Evolutionary conservation across 257 asterid genomes (phyloP).

Genomic region (Cynanchum wilfordii): DNA sequence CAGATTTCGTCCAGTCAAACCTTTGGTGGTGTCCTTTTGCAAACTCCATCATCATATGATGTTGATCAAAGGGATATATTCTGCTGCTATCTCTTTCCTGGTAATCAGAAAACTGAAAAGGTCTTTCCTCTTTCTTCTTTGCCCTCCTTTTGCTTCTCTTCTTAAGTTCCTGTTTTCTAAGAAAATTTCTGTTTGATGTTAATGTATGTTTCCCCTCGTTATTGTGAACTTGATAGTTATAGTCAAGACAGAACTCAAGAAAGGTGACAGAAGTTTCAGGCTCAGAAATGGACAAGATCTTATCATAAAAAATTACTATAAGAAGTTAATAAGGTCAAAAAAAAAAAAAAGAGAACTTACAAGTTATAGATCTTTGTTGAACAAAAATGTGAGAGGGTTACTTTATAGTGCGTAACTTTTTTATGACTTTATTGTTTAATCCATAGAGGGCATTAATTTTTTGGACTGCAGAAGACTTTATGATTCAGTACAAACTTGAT

Average conservation of each 20-base stretch:
- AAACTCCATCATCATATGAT: conserved; percentile 56
- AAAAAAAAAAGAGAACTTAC: background rate
- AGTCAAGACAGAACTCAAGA: background rate
- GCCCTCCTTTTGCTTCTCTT: background rate
- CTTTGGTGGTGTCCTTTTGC: conserved; percentile 60
- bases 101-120: conserved; percentile 46
- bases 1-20: conserved; percentile 61
- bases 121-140: conserved; percentile 21
- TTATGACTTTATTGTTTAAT: background rate
- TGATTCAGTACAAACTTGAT: background rate
- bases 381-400: background rate
- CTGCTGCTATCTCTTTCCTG: conserved; percentile 76
- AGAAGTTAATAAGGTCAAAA: no score
- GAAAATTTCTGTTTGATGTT: background rate
- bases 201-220: background rate
- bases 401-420: conserved; percentile 2
- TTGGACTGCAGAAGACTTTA: background rate
- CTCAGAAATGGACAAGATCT: background rate
- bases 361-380: background rate
- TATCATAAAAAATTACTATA: background rate
- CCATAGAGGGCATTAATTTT: background rate
- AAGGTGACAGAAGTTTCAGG: background rate
- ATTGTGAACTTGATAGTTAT: background rate
- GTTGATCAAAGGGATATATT: conserved; percentile 68
- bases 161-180: background rate